Evolutionary conservation across 1,139 yeast species (phyloP).

Genomic region (Geotrichum carabidarum): DNA sequence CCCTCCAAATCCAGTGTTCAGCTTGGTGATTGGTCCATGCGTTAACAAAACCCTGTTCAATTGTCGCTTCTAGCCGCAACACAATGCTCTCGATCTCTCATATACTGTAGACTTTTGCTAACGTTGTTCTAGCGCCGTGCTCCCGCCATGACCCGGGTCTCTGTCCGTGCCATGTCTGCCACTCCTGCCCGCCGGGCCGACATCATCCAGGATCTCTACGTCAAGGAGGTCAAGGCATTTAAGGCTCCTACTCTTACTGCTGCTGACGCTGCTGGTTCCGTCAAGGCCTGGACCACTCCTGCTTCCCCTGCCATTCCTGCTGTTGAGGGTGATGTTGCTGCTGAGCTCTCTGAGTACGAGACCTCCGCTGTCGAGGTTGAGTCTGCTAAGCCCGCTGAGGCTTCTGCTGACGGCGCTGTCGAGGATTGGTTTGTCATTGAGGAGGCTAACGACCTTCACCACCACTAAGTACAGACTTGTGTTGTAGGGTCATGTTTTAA

Average conservation of each 20-base stretch:
- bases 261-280: conserved; percentile 71
- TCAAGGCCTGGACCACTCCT: conserved; percentile 78
- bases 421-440: conserved; percentile 65
- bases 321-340: conserved; percentile 65
- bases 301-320: conserved; percentile 66
- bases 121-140: conserved; percentile 16
- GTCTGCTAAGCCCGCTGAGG: conserved; percentile 42
- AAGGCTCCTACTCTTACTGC: conserved; percentile 75
- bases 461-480: conserved; percentile 41
- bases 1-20: background rate
- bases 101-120: background rate
- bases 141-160: conserved; percentile 13
- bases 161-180: conserved; percentile 18
- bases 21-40: conserved; percentile 1
- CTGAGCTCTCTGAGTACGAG: conserved; percentile 72
- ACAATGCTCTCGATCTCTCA: background rate
- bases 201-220: conserved; percentile 78
- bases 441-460: conserved; percentile 58
- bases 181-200: conserved; percentile 35
- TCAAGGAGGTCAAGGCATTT: conserved; percentile 80
- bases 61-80: background rate
- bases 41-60: background rate
- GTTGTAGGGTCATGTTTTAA: background rate
- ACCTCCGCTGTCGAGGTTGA: conserved; percentile 68
- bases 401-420: conserved; percentile 42